Base-by-base conservation (phyloP, 1,139 yeast species). In the Debaryomyces fabryi region DNA sequence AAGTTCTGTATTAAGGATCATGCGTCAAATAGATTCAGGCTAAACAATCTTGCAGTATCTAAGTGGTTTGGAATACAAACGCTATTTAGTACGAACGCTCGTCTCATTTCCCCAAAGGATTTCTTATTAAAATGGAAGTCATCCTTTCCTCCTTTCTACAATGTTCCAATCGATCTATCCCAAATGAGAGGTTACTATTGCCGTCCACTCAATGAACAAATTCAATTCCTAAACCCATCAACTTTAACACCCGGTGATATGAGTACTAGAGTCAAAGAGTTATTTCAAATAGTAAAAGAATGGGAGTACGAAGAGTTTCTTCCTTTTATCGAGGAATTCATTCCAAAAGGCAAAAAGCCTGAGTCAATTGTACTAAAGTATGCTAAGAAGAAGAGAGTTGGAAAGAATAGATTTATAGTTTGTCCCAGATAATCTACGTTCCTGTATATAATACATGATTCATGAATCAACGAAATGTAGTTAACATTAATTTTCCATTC, bases 241-340 rank as follows among this genome's bases (percentile, higher is more conserved):
- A 44, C 49, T 2, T 44, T 51, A 29, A 36, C 46, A 34, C 44
- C 43, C 1, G 48, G 51, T 5, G 86, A 86, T 45, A 68, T 86
- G 0, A 69, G 69, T 16, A 66, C 67, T 3, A 67, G 97, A 48
- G 77, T 92, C 58, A 75, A 76, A 43, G 79, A 81, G 55, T 69
- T 93, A 44, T 85, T 93, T 60, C 68, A 71, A 36, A 58, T 85
- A 39, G 85, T 83, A 55, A 62, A 76, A 1, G 74, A 73, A 30
- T 93, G 98, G 98, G 82, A 77, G 6, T 66, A 86, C 45, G 79
- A 78, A 0, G 97, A 91, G 43, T 78, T 93, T 24, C 70, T 72
- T 20, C 96, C 97, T 1, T 88, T 81, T 57, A 71, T 92, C 6
- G 69, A 68, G 25, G 83, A 81, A 21, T 71, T 83, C 48, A 80